Conservation (phyloP, 2,329 filamentous ascomycete species). For the Tolypocladium album region DNA sequence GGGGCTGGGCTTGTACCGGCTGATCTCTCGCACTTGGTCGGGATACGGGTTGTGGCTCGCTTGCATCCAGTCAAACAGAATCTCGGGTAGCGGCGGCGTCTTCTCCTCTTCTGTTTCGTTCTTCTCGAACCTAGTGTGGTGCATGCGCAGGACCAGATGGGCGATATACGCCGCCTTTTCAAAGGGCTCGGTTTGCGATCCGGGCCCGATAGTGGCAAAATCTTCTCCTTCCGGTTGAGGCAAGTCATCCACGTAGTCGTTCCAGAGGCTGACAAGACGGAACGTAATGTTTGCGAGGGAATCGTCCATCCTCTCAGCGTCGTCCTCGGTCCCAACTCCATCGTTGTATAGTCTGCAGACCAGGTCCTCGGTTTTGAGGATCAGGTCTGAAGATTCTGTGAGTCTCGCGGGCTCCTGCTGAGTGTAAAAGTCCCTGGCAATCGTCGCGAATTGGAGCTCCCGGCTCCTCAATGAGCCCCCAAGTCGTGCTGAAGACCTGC, state of each 20-base stretch:
- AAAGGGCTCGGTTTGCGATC: constrained; percentile 49
- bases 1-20: constrained; percentile 57
- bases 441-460: constrained; percentile 54
- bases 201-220: constrained; percentile 53
- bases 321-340: constrained; percentile 44
- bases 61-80: constrained; percentile 76
- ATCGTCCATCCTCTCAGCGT: constrained; percentile 44
- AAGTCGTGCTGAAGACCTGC: constrained; percentile 38
- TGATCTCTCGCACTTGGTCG: constrained; percentile 55
- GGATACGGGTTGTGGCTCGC: constrained; percentile 62
- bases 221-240: constrained; percentile 41
- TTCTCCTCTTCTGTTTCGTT: constrained; percentile 25
- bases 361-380: constrained; percentile 65
- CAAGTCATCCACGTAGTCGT: constrained; percentile 37
- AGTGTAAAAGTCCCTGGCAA: constrained; percentile 60
- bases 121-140: constrained; percentile 50
- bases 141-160: constrained; percentile 65
- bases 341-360: constrained; percentile 55
- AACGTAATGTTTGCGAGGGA: constrained; percentile 43
- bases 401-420: constrained; percentile 47
- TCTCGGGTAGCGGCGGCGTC: constrained; percentile 55
- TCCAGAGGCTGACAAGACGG: constrained; percentile 45
- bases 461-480: constrained; percentile 32
- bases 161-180: constrained; percentile 73
- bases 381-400: constrained; percentile 58